Percentiles rank a stretch among this genome's conserved stretches.
phyloP scores from a whole-genome alignment of 305 asterid genomes.

The Euphrasia arctica region DNA sequence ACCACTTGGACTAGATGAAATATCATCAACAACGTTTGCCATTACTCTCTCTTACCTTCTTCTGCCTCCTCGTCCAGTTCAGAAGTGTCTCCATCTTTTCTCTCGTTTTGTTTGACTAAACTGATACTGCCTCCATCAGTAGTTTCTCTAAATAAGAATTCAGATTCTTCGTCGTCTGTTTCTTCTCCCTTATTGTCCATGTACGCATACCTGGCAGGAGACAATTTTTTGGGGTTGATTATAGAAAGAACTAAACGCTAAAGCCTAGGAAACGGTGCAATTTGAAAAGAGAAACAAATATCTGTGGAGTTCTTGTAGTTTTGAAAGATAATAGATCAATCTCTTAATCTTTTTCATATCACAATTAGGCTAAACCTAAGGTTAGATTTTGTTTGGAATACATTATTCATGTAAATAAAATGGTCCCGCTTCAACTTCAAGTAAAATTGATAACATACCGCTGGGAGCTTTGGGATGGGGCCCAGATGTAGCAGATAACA shows the following conservation, averaged over 20 bases:
- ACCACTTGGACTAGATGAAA: slow-evolving; percentile 22
- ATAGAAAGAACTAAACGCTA: background rate
- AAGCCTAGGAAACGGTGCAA: background rate
- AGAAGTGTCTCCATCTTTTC: slow-evolving; percentile 45
- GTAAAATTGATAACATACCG: slow-evolving; percentile 44
- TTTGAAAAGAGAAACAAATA: background rate
- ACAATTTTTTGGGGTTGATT: background rate
- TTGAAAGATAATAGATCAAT: background rate
- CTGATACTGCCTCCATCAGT: slow-evolving; percentile 60
- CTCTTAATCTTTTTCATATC: background rate
- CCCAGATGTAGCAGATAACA: slow-evolving; percentile 96
- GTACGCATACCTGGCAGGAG: slow-evolving; percentile 74
- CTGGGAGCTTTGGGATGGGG: slow-evolving; percentile 92
- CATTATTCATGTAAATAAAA: slow-evolving; percentile 6
- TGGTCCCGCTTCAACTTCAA: background rate
- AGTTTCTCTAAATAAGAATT: slow-evolving; percentile 56
- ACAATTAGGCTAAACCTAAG: background rate
- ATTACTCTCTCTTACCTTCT: slow-evolving; percentile 53
- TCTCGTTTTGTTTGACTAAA: slow-evolving; percentile 61
- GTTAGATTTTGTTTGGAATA: background rate
- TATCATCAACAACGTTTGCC: slow-evolving; percentile 6
- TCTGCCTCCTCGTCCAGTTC: slow-evolving; percentile 54
- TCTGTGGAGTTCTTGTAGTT: background rate
- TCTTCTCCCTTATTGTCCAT: slow-evolving; percentile 66
- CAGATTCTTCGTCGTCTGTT: slow-evolving; percentile 69